These are phyloP conservation scores for Bacterosira constricta DNA, from an alignment of 108 stramenopile species.

Conservation along the genomic window DNA sequence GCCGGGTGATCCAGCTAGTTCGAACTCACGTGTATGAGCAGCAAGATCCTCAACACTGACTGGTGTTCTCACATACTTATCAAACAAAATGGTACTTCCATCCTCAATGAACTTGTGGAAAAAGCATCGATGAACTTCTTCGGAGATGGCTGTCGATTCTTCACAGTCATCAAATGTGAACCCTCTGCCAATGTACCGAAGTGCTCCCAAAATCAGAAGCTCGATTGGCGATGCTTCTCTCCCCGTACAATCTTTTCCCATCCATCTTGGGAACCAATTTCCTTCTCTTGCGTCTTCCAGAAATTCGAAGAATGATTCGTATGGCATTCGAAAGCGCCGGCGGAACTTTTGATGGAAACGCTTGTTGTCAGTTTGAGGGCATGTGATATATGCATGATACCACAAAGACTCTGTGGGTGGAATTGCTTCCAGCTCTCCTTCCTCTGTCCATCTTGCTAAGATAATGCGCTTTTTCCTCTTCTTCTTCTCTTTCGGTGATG, in stretches of 20 bases:
- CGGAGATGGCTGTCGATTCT: slow-evolving; percentile 20
- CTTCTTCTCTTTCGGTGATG: no score
- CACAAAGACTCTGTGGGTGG: not conserved
- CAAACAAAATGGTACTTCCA: not conserved
- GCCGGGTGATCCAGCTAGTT: slow-evolving; percentile 16
- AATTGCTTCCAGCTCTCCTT: no score
- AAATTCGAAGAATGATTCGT: not conserved
- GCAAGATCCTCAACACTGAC: not conserved
- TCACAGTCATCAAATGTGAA: slow-evolving; percentile 26
- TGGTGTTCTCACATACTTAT: not conserved
- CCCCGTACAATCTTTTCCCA: not conserved
- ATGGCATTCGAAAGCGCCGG: not conserved
- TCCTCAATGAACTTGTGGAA: slow-evolving; percentile 16
- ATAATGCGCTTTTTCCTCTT: no score
- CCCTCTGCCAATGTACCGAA: slow-evolving; percentile 11
- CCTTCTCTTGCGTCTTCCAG: not conserved
- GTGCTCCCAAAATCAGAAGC: not conserved
- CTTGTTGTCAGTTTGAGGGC: not conserved
- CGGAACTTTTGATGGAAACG: not conserved
- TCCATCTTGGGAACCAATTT: slow-evolving; percentile 11
- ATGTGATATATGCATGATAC: no score
- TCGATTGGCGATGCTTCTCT: slow-evolving; percentile 5
- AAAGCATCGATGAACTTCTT: slow-evolving; percentile 15
- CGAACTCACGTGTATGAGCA: not conserved
- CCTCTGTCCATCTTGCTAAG: no score